Evolutionary conservation across 768 basidiomycete species (phyloP).

Genomic region (Rhodotorula diobovata): DNA sequence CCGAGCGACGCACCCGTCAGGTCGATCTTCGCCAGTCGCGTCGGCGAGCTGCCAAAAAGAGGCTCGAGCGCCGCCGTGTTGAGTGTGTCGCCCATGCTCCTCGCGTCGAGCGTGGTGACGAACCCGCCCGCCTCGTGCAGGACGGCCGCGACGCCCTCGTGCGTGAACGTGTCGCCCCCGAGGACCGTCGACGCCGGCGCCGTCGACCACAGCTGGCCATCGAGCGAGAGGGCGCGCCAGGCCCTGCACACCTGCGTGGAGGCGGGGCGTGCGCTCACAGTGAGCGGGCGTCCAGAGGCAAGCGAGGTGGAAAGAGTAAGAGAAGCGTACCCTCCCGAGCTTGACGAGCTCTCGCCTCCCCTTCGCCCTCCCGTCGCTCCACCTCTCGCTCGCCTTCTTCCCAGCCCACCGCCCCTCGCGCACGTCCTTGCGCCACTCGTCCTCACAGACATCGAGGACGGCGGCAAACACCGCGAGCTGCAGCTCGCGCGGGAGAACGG

Average conservation of each 20-base stretch:
- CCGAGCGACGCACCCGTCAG: constrained; percentile 4
- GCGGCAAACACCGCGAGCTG: constrained; percentile 34
- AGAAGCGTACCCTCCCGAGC: constrained; percentile 69
- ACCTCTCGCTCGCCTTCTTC: constrained; percentile 52
- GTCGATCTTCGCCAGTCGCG: constrained; percentile 9
- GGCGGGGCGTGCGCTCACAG: neutral
- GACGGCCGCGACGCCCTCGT: constrained; percentile 55
- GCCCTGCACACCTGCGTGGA: constrained; percentile 63
- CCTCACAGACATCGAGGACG: constrained; percentile 31
- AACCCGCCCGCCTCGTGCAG: constrained; percentile 61
- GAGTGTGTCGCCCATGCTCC: constrained; percentile 49
- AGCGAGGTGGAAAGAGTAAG: neutral
- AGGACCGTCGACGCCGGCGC: constrained; percentile 61
- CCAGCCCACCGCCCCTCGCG: constrained; percentile 14
- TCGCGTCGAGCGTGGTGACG: constrained; percentile 59
- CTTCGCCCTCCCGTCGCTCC: constrained; percentile 65
- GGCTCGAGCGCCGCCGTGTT: neutral
- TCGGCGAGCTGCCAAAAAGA: neutral
- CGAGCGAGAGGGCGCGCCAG: constrained; percentile 71
- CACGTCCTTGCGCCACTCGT: constrained; percentile 20
- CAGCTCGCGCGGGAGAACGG: constrained; percentile 40
- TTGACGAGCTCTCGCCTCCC: constrained; percentile 74
- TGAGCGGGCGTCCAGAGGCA: no score
- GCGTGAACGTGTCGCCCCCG: constrained; percentile 54
- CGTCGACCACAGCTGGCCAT: constrained; percentile 78